phyloP scores from a whole-genome alignment of 1,139 yeast species.

The Blastobotrys persicus region DNA sequence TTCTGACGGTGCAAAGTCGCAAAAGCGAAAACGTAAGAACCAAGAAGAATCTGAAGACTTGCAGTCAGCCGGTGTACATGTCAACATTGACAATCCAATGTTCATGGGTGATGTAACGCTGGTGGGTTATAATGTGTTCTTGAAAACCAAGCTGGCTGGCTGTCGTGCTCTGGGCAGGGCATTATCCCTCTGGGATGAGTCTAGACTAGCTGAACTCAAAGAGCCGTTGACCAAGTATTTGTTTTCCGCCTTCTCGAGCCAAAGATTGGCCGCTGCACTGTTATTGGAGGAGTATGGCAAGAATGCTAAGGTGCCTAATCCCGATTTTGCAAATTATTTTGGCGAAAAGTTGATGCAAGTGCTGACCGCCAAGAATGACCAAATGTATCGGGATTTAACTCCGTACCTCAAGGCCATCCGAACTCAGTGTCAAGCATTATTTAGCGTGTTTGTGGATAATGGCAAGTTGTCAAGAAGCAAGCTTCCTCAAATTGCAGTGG shows the following conservation, averaged over 20 bases:
- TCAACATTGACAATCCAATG: constrained; percentile 92
- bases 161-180: constrained; percentile 75
- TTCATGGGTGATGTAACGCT: constrained; percentile 87
- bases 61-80: constrained; percentile 27
- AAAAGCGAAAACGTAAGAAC: constrained; percentile 35
- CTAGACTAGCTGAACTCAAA: constrained; percentile 18
- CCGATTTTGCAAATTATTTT: constrained; percentile 22
- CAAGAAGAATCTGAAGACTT: constrained; percentile 13
- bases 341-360: constrained; percentile 42
- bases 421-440: constrained; percentile 80
- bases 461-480: constrained; percentile 76
- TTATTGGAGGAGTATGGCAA: constrained; percentile 71
- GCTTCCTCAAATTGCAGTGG: constrained; percentile 79
- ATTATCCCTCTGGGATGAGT: constrained; percentile 53
- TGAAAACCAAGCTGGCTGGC: constrained; percentile 73
- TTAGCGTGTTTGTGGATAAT: constrained; percentile 69
- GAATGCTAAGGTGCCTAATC: constrained; percentile 32
- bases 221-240: constrained; percentile 43
- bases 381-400: constrained; percentile 78
- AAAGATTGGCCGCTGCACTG: constrained; percentile 68
- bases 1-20: neutral
- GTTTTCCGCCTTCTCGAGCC: constrained; percentile 70
- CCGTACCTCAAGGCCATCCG: constrained; percentile 84
- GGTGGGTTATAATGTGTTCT: constrained; percentile 71
- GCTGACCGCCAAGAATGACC: constrained; percentile 46